phyloP scores from a whole-genome alignment of 2,329 filamentous ascomycete species.

The Arthrobotrys conoides region DNA sequence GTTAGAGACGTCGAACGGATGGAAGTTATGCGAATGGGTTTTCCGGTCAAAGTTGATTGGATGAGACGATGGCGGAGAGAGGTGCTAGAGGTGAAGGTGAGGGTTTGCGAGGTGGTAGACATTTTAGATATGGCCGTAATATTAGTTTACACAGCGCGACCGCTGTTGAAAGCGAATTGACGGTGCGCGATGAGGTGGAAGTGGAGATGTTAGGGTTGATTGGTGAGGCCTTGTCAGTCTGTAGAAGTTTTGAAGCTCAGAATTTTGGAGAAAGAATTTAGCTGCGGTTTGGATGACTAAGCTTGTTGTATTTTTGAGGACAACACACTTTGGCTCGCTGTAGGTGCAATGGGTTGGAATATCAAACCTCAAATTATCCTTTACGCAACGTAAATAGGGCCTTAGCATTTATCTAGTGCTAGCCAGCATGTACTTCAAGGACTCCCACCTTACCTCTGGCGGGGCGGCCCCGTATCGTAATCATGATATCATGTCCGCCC shows the following conservation, averaged over 20 bases:
- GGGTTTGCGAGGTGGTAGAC: conserved; percentile 69
- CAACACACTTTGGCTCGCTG: background rate
- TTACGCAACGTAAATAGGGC: too few species aligned
- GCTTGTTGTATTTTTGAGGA: conserved; percentile 24
- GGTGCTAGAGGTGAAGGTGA: conserved; percentile 87
- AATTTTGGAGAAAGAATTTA: conserved; percentile 35
- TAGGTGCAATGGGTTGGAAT: too few species aligned
- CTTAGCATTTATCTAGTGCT: too few species aligned
- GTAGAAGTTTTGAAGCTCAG: conserved; percentile 18
- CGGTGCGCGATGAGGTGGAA: background rate
- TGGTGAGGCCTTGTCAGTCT: background rate
- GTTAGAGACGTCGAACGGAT: conserved; percentile 90
- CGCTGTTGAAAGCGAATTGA: background rate
- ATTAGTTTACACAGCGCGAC: conserved; percentile 6
- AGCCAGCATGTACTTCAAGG: too few species aligned
- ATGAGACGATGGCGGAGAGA: conserved; percentile 87
- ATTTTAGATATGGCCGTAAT: background rate
- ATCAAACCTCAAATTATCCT: too few species aligned
- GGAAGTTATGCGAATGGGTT: conserved; percentile 89
- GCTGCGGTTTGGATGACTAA: conserved; percentile 36
- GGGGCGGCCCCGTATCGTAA: too few species aligned
- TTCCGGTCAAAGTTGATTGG: conserved; percentile 90
- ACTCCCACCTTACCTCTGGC: too few species aligned
- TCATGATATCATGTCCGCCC: too few species aligned
- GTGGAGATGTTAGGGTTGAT: background rate